Evolutionary conservation across 1,284 basidiomycete species (phyloP), one percentile per base, ranked within the genome.

Genomic region (Sporisorium sorghi): DNA sequence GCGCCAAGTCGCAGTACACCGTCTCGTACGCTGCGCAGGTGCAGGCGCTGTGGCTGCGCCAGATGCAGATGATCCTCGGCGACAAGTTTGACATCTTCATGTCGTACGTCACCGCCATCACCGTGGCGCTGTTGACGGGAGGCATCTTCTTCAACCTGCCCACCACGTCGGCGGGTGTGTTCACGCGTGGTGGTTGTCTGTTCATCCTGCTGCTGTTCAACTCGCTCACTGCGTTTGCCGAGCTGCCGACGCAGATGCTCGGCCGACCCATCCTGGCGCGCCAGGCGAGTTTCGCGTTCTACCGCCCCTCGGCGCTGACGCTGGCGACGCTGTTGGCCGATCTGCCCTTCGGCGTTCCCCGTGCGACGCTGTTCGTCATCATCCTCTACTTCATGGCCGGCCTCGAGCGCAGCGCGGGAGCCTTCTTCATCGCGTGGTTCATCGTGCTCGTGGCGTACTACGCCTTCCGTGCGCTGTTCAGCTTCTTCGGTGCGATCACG

Each of bases 1-100:
- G 91, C 24, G 90, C 90, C 85, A 92, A 91, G 86, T 92, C 91
- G 70, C 91, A 93, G 3, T 96, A 94, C 86, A 94, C 92, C 4
- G 89, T 94, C 28, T 90, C 91, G 1, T 93, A 58, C 48, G 44
- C 44, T 15, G 30, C 52, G 6, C 79, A 81, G 58, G 72, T 81
- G n/a, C 58, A 80, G 35, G 90, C 91, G 1, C 87, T 95, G 64
- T 88, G 89, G 28, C 87, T 89, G 57, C 88, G 94, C 35, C 91
- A 93, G 85, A 91, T 93, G 86, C 89, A 90, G 76, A 89, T 91
- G 84, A 87, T 89, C 60, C 85, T 93, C 65, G 93, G 95, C 85
- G 92, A 96, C 86, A 88, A 87, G 62, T 93, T 95, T 84, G 91
- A 92, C 80, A 86, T 95, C 51, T 87, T 88, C 82, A 83, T 78